Evolutionary conservation across 1,284 basidiomycete genomes (phyloP), one percentile per base, ranked within the genome.

Genomic region (Ganoderma sinense): DNA sequence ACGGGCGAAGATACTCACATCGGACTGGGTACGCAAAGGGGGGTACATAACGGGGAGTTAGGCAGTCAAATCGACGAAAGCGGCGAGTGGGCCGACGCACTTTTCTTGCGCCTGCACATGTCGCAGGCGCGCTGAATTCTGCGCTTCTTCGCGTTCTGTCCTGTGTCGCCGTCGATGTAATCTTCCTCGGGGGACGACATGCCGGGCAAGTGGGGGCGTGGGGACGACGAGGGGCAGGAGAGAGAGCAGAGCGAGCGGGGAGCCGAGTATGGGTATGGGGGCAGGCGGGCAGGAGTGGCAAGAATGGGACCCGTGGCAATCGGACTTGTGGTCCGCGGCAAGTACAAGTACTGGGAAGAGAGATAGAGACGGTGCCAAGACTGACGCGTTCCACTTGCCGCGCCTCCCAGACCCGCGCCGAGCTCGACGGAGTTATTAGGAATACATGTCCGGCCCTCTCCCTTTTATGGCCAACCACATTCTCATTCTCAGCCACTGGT

Each of bases 111-210:
- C 61, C 92, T 83, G 75, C 93, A 94, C 1, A 88, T 86, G 76
- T 94, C 93, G 77, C 93, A 94, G 7, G 93, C 92, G 29, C 92
- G 82, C 77, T 93, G 91, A 18, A 94, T 86, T 70, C 88, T 85
- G 36, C 92, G 82, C 77, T 92, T 93, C 84, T 94, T 94, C 40
- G 76, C 69, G 55, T 74, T 78, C 69, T 79, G 80, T 39, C 70
- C 70, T 33, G 70, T 59, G 16, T 81, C 84, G 14, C 67, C 31
- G 53, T 84, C 83, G 69, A 82, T 80, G 73, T 77, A 78, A 56
- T 87, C 86, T 64, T 87, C 83, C 68, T 87, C 85, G 4, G 79
- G 81, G 8, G 85, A 86, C 66, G 85, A 86, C 85, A 86, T 86
- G 16, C 45, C 1, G 29, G 33, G 23, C n/a, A 16, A 13, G 39